These are phyloP conservation scores for Moelleriella libera DNA, from an alignment of 2,329 filamentous ascomycete species.

Conservation along the genomic window DNA sequence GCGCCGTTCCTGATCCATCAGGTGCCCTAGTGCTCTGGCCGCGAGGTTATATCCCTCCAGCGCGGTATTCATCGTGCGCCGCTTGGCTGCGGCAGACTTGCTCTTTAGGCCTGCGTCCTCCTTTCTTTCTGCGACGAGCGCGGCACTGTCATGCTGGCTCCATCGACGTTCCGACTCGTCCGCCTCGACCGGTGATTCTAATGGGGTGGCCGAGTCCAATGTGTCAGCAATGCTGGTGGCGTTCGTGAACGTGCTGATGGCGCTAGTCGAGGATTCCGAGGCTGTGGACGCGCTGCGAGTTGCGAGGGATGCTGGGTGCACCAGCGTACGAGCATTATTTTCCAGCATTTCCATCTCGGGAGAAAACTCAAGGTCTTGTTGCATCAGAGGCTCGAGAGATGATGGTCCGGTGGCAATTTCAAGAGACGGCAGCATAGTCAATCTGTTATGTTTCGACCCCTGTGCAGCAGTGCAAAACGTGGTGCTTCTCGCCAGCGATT, in stretches of 20 bases:
- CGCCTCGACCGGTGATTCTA: slow-evolving; percentile 8
- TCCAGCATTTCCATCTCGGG: background rate
- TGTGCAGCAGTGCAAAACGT: no score
- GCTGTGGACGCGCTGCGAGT: slow-evolving; percentile 13
- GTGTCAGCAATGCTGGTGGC: slow-evolving; percentile 12
- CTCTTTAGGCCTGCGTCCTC: background rate
- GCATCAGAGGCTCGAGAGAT: no score
- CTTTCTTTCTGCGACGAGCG: slow-evolving; percentile 9
- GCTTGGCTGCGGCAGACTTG: slow-evolving; percentile 7
- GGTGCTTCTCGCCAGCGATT: no score
- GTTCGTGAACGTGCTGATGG: slow-evolving; percentile 13
- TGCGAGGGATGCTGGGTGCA: background rate
- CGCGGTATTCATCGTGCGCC: slow-evolving; percentile 14
- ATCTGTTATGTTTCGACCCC: no score
- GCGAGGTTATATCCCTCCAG: slow-evolving; percentile 14
- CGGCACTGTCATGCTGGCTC: slow-evolving; percentile 12
- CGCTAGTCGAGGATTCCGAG: slow-evolving; percentile 9
- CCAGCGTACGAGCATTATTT: background rate
- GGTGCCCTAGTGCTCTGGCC: slow-evolving; percentile 10
- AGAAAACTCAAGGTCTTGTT: no score
- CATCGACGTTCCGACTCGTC: slow-evolving; percentile 11
- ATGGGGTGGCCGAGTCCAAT: slow-evolving; percentile 10
- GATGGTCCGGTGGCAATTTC: no score
- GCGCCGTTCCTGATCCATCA: slow-evolving; percentile 9
- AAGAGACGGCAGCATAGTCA: no score